These are phyloP conservation scores for Penicillium waksmanii DNA, from an alignment of 495 filamentous ascomycete genomes.

Conservation along the genomic window DNA sequence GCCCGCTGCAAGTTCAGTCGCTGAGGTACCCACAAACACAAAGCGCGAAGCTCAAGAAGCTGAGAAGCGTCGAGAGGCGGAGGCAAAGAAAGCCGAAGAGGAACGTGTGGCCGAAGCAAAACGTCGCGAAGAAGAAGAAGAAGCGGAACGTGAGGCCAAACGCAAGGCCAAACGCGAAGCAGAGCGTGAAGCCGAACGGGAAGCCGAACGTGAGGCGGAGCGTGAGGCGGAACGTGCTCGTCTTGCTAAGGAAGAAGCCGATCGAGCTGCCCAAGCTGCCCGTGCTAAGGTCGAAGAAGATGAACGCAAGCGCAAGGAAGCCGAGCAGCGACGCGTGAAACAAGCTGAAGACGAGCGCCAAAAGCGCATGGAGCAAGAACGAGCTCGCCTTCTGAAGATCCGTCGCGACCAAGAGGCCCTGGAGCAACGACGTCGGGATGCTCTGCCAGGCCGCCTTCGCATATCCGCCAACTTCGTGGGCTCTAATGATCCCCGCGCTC, in stretches of 20 bases:
- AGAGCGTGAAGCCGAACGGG: slow-evolving; percentile 34
- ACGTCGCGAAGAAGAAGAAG: slow-evolving; percentile 31
- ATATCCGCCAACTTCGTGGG: slow-evolving; percentile 53
- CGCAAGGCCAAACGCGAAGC: slow-evolving; percentile 48
- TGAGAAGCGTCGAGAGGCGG: slow-evolving; percentile 39
- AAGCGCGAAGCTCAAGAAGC: slow-evolving; percentile 43
- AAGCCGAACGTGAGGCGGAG: slow-evolving; percentile 32
- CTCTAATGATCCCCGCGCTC: slow-evolving; percentile 49
- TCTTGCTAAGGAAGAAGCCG: slow-evolving; percentile 48
- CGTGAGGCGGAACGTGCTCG: slow-evolving; percentile 52
- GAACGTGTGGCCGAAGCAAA: slow-evolving; percentile 47
- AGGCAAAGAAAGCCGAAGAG: slow-evolving; percentile 19
- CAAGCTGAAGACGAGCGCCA: slow-evolving; percentile 59
- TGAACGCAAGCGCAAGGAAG: slow-evolving; percentile 55
- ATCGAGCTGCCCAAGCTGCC: slow-evolving; percentile 44
- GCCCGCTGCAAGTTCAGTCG: slow-evolving; percentile 28
- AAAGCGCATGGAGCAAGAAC: slow-evolving; percentile 61
- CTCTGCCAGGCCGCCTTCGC: slow-evolving; percentile 54
- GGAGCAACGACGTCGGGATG: slow-evolving; percentile 61
- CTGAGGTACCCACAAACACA: slow-evolving; percentile 36
- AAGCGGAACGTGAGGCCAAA: slow-evolving; percentile 33
- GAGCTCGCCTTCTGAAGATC: slow-evolving; percentile 50
- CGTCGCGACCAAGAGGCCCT: slow-evolving; percentile 57
- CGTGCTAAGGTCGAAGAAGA: slow-evolving; percentile 56
- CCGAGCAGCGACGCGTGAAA: slow-evolving; percentile 54